Evolutionary conservation across 768 basidiomycete species (phyloP).

Genomic region (Auricularia sp.): DNA sequence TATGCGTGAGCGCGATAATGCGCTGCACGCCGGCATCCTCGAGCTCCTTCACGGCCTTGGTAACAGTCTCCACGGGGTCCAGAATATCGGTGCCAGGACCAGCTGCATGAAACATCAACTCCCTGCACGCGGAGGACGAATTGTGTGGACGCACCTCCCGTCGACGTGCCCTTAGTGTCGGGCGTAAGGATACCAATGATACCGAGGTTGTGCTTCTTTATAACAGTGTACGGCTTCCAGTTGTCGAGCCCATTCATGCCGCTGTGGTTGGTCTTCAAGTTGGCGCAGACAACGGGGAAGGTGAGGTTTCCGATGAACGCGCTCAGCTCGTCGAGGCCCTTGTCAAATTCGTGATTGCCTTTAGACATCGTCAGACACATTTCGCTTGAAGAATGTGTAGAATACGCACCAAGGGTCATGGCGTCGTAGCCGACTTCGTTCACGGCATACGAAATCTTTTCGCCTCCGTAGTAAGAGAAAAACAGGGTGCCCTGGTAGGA

Average conservation of each 20-base stretch:
- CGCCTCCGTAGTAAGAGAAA: slow-evolving; percentile 35
- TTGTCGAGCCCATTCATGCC: slow-evolving; percentile 19
- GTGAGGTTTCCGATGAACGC: slow-evolving; percentile 23
- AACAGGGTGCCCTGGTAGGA: slow-evolving; percentile 30
- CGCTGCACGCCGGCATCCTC: slow-evolving; percentile 25
- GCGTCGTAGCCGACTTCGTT: slow-evolving; percentile 37
- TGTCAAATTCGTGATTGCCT: slow-evolving; percentile 38
- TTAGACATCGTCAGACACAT: too few species aligned
- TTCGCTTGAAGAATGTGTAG: too few species aligned
- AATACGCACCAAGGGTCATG: slow-evolving; percentile 25
- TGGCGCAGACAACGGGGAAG: slow-evolving; percentile 37
- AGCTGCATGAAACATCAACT: slow-evolving; percentile 15
- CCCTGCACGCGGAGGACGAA: too few species aligned
- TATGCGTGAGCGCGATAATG: slow-evolving; percentile 37
- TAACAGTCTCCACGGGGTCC: slow-evolving; percentile 28
- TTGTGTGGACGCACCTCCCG: neutral
- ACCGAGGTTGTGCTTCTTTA: slow-evolving; percentile 30
- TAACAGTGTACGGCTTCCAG: slow-evolving; percentile 32
- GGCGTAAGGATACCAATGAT: slow-evolving; percentile 35
- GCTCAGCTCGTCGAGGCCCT: slow-evolving; percentile 21
- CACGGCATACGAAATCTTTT: slow-evolving; percentile 31
- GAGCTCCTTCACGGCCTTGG: slow-evolving; percentile 30
- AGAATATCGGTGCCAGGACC: slow-evolving; percentile 30
- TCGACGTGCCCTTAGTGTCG: slow-evolving; percentile 28
- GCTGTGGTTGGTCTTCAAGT: slow-evolving; percentile 29